Conservation (phyloP, 2,329 filamentous ascomycete genomes). For the Bisporella sp. region DNA sequence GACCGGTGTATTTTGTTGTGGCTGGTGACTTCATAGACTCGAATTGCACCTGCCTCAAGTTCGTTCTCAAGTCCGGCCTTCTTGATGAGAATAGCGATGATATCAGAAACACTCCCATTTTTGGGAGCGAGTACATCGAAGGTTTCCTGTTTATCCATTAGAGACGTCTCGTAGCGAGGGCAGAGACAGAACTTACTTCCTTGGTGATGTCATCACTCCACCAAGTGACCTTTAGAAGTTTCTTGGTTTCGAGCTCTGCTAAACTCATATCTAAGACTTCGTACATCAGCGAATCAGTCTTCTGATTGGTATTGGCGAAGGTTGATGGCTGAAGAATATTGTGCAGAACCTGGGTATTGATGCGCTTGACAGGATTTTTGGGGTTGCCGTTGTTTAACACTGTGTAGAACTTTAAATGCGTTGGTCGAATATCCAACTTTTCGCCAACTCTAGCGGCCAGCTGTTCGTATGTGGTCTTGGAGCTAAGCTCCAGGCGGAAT, state of each 20-base stretch:
- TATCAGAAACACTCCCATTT: conserved; percentile 71
- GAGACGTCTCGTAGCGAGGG: no score
- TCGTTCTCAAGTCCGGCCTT: conserved; percentile 77
- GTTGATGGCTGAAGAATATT: conserved; percentile 71
- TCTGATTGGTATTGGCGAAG: conserved; percentile 64
- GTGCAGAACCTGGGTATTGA: conserved; percentile 56
- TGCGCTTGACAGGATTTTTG: conserved; percentile 71
- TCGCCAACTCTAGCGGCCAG: conserved; percentile 78
- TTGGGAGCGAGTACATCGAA: conserved; percentile 84
- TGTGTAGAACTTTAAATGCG: conserved; percentile 86
- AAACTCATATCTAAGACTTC: conserved; percentile 93
- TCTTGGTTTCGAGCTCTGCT: conserved; percentile 89
- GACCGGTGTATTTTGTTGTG: conserved; percentile 80
- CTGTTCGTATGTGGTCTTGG: conserved; percentile 85
- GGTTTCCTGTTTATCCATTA: conserved; percentile 47
- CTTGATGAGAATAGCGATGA: conserved; percentile 69
- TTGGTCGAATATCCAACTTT: conserved; percentile 68
- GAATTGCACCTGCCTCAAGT: conserved; percentile 57
- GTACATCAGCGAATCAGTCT: conserved; percentile 76
- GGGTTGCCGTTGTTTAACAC: conserved; percentile 70
- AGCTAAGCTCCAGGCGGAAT: conserved; percentile 74
- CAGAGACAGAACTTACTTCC: conserved; percentile 50
- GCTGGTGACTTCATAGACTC: conserved; percentile 76
- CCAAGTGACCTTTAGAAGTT: conserved; percentile 75
- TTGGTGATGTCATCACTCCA: conserved; percentile 86